Base-by-base conservation (phyloP, 176 grass and related monocot species). In the Bolboschoenus planiculmis region DNA sequence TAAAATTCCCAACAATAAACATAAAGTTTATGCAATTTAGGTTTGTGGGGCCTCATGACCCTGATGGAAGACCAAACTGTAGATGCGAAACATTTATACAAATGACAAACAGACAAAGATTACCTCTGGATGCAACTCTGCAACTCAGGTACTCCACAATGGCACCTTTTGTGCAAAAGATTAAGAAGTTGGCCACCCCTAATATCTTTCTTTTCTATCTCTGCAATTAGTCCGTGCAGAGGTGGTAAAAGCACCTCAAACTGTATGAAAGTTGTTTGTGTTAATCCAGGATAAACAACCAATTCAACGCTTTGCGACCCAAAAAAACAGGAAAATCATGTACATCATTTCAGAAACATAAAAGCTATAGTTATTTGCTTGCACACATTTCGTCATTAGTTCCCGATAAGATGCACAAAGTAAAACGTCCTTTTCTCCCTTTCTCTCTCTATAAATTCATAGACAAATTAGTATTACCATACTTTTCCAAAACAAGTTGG, bases 71-170 rank as follows among this genome's bases (percentile, higher is more conserved):
- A 43, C 13, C 43, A 48, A 48, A 30, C 24, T 31, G 13, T 50
- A 75, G 71, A 24, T 50, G 43, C 14, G 1, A 30, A 75, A 50
- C 71, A 75, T 75, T 29, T 46, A 33, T 36, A 79, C 48, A 88
- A 84, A 34, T 78, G 73, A 68, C 29, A 29, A 88, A 84, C 31
- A 78, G 73, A 77, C 35, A 29, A 90, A 57, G 13, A 35, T 56
- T 90, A 99, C 96, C 92, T 93, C 85, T 93, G 92, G 48, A 95
- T 99, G 85, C 96, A 95, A 78, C 79, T 92, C 91, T 99, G 96
- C 87, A 99, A 89, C 89, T 99, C 96, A 80, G 96, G 92, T 74
- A 95, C 89, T 7, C 92, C 96, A 60, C 92, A 99, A 80, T 95
- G 92, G 86, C 90, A 95, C 55, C 87, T 70, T 87, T 95, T 93